Base-by-base conservation (phyloP, 306 rosid genomes). In the Myrica gale region DNA sequence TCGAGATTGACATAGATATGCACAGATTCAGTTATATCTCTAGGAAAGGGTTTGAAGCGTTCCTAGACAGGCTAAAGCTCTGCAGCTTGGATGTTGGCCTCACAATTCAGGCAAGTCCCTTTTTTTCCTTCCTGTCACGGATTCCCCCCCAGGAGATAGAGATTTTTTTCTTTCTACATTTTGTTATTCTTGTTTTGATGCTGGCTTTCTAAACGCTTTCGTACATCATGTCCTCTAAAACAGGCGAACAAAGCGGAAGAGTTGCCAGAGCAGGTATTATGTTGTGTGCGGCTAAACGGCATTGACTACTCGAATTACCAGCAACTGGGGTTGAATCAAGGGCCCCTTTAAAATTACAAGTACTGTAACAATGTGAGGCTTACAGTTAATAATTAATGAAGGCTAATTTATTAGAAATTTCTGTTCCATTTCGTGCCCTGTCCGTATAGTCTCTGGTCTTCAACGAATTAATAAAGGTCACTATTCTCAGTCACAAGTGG, bases 1-100 rank as follows among this genome's bases (percentile, higher is more conserved):
- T 92, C 58, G 99, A 96, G 92, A 92, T 96, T 72, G 99, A 96
- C 81, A 48, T 96, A 72, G 99, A 96, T 81, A 96, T 96, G 98
- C 99, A 96, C 82, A 92, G 97, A 88, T 96, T 96, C 73, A 90
- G 98, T 72, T 96, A 92, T 75, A 90, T 96, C 79, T 92, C 98
- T 11, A 90, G 97, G 82, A 96, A 96, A 82, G 99, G 99, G 5
- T 96, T 90, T 79, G 99, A 92, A 87, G 91, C 97, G 47, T 96
- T 96, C 85, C 55, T 96, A 23, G 93, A 90, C 53, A 88, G 98
- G 85, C 86, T 96, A 78, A 96, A 92, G 84, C 44, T 74, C 69
- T 92, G 99, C 79, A 56, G 84, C 78, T 85, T 96, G 73, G 99
- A 92, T 63, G 90, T 96, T 71, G 99, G 99, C 74, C 97, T 96